A percentile compares a stretch with the other conserved stretches of the same genome.
These are phyloP conservation scores for Penicillium sp. DNA, from an alignment of 2,329 filamentous ascomycete genomes.

Conservation along the genomic window DNA sequence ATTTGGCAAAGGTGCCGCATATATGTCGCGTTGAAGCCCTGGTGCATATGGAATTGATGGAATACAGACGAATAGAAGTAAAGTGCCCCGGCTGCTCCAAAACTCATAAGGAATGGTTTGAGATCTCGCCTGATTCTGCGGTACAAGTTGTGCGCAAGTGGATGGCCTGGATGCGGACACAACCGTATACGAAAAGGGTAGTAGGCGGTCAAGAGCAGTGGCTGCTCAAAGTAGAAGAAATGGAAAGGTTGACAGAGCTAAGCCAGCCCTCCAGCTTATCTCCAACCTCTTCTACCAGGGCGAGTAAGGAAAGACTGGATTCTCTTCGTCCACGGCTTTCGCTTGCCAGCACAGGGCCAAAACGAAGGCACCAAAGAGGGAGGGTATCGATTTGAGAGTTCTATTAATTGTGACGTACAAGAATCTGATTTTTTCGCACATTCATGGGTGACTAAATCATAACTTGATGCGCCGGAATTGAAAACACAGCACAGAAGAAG, in stretches of 20 bases:
- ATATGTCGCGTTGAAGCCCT: slow-evolving; percentile 4
- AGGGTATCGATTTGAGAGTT: background rate
- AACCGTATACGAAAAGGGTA: background rate
- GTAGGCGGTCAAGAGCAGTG: background rate
- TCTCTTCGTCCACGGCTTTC: background rate
- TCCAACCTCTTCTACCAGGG: background rate
- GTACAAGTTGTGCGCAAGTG: slow-evolving; percentile 7
- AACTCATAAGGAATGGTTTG: slow-evolving; percentile 4
- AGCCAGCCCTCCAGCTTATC: background rate
- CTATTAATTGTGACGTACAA: no score
- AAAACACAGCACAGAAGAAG: no score
- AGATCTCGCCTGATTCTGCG: slow-evolving; percentile 2
- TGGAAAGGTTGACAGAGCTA: background rate
- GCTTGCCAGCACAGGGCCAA: background rate
- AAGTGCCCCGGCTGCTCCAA: slow-evolving; percentile 3
- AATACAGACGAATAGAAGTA: background rate
- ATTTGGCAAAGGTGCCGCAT: background rate
- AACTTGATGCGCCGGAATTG: no score
- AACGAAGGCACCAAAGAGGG: background rate
- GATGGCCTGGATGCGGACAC: slow-evolving; percentile 4
- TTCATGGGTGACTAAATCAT: no score
- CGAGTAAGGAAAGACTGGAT: background rate
- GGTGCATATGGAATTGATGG: slow-evolving; percentile 3
- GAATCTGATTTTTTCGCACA: no score
- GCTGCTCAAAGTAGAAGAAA: background rate